Evolutionary conservation across 805 yeast genomes (phyloP).

Genomic region (Kluyveromyces nonfermentans): DNA sequence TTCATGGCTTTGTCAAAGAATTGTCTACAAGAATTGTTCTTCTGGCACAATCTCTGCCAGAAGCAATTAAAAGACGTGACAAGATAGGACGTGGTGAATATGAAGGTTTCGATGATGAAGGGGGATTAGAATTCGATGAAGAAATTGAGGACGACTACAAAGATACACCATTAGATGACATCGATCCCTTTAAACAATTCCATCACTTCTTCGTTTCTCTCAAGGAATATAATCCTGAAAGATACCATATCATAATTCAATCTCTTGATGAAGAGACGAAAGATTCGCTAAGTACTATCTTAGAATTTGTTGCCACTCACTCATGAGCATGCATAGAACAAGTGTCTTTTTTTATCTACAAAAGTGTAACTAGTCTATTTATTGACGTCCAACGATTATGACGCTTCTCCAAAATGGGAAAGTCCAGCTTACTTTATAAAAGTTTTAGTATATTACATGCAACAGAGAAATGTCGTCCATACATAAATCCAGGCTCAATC

Average conservation of each 20-base stretch:
- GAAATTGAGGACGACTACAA: slow-evolving; percentile 69
- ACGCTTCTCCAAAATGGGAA: not conserved
- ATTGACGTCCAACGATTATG: not conserved
- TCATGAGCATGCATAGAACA: not conserved
- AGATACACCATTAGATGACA: slow-evolving; percentile 67
- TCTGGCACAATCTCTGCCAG: slow-evolving; percentile 55
- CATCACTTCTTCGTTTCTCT: slow-evolving; percentile 42
- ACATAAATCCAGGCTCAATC: not conserved
- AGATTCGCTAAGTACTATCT: slow-evolving; percentile 23
- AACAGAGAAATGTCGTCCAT: not conserved
- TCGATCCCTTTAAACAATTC: slow-evolving; percentile 62
- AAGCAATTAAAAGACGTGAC: slow-evolving; percentile 59
- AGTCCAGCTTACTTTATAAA: not conserved
- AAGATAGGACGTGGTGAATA: slow-evolving; percentile 42
- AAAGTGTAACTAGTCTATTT: not conserved
- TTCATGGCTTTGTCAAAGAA: slow-evolving; percentile 34
- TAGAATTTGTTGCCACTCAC: slow-evolving; percentile 22
- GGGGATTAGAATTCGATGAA: slow-evolving; percentile 44
- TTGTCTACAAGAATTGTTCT: slow-evolving; percentile 43
- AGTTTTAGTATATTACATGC: not conserved
- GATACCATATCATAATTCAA: slow-evolving; percentile 32
- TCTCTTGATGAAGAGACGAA: slow-evolving; percentile 25
- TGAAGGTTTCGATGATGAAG: slow-evolving; percentile 20
- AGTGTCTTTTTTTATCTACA: too few species aligned
- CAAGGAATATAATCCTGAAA: slow-evolving; percentile 37